Conservation (phyloP, 345 rosid species). For the Clausena lansium region DNA sequence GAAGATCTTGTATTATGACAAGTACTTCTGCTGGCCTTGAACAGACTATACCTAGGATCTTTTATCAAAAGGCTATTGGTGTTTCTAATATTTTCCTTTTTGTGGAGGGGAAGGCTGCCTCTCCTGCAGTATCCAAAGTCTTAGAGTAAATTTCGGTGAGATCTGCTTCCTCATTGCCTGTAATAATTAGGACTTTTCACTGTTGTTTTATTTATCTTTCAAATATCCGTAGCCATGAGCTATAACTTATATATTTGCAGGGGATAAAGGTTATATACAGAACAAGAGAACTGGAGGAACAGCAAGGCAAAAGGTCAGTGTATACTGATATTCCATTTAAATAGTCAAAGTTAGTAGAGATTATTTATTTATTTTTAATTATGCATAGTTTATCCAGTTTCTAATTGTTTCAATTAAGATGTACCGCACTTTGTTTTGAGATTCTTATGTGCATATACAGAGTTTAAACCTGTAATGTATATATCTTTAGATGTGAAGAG, state of each 20-base stretch:
- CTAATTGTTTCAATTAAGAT: neutral
- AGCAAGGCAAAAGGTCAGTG: slow-evolving; percentile 75
- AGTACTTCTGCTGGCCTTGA: slow-evolving; percentile 95
- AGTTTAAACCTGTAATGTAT: neutral
- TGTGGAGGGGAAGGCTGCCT: too few species aligned
- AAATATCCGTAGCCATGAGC: slow-evolving; percentile 2
- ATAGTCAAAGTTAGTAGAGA: neutral
- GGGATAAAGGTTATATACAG: slow-evolving; percentile 79
- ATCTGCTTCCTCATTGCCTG: slow-evolving; percentile 6
- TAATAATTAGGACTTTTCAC: slow-evolving; percentile 8
- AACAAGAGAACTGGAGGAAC: slow-evolving; percentile 83
- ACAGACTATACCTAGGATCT: slow-evolving; percentile 86
- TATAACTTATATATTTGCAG: slow-evolving; percentile 33
- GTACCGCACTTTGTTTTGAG: neutral
- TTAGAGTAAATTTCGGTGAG: slow-evolving; percentile 63
- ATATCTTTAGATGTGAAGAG: neutral
- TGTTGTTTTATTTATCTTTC: neutral
- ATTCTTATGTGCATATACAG: neutral
- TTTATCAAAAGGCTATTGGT: slow-evolving; percentile 86
- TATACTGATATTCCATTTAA: slow-evolving; percentile 5
- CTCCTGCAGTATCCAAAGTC: slow-evolving; percentile 63
- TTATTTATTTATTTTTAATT: neutral
- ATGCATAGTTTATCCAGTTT: neutral
- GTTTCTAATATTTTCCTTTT: too few species aligned
- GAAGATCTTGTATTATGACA: slow-evolving; percentile 43